Evolutionary conservation across 768 basidiomycete genomes (phyloP).

Genomic region (Russula earlei): DNA sequence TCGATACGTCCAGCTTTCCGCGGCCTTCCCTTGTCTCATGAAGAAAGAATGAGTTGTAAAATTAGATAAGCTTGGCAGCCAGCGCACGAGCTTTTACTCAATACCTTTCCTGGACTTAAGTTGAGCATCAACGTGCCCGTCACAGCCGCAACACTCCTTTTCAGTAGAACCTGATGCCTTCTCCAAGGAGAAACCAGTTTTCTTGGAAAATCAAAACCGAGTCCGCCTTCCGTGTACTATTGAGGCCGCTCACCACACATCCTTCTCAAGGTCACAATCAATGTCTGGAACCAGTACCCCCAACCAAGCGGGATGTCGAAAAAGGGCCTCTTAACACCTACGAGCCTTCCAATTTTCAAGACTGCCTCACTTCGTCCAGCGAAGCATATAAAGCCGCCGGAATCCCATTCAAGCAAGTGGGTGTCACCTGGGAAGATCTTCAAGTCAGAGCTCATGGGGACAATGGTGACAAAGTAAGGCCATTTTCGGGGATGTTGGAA

Average conservation of each 20-base stretch:
- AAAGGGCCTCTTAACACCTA: conserved; percentile 34
- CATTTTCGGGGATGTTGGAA: not conserved
- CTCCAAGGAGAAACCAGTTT: not conserved
- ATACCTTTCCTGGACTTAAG: not conserved
- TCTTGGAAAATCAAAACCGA: not conserved
- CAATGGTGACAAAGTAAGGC: conserved; percentile 43
- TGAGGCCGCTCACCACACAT: not conserved
- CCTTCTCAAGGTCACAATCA: not conserved
- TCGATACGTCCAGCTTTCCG: not conserved
- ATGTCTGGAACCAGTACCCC: not conserved
- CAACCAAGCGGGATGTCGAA: conserved; percentile 28
- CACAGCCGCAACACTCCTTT: not conserved
- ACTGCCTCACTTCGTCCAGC: conserved; percentile 58
- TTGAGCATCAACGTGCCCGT: not conserved
- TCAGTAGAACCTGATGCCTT: not conserved
- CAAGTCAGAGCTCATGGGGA: conserved; percentile 53
- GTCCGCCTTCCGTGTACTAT: not conserved
- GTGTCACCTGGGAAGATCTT: conserved; percentile 64
- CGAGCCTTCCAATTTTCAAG: conserved; percentile 50
- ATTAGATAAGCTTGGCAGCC: not conserved
- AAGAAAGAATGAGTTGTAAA: not conserved
- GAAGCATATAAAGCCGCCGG: conserved; percentile 57
- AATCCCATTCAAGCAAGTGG: conserved; percentile 66
- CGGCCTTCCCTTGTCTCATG: not conserved
- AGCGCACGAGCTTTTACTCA: not conserved